Evolutionary conservation across 2,329 filamentous ascomycete genomes (phyloP), one percentile per base, ranked within the genome.

Genomic region (Arthrobotrys entomopaga): DNA sequence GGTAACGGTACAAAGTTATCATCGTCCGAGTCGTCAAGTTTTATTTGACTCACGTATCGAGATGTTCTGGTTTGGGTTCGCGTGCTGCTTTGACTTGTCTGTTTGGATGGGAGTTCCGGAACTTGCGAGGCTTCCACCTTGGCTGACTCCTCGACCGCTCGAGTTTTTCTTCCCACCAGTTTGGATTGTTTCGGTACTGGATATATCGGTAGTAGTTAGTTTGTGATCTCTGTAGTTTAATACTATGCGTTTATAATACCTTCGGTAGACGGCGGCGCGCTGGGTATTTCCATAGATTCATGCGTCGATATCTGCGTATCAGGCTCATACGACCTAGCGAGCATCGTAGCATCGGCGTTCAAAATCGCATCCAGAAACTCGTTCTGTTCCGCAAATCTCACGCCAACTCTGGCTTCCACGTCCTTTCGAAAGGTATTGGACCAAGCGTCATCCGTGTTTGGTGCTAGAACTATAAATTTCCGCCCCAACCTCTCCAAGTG

Each of bases 311-410:
- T 24, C 7, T 54, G 61, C 19, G 46, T 52, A 24, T 60, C 64
- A 0, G 58, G 82, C 76, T 90, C 85, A 1, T 96, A 85, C 4
- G 89, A 86, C 42, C 88, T 87, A 69, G 91, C 88, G 19, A 98
- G 84, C 49, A 87, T 85, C 71, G 86, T 87, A 5, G 92, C 87
- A 82, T 98, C 90, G 58, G 90, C 90, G n/a, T 85, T 88, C 26
- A 98, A 82, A 52, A 99, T 95, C 0, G 91, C 91, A 80, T 97
- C 92, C 1, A 99, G 85, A 76, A 99, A 96, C 78, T 97, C 93
- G 69, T 90, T 93, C 79, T 97, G 93, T 77, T 94, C 89, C 61
- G 97, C 89, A 1, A 93, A 89, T 2, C 92, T 88, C 80, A 96
- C 93, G 74, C 93, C 90, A 11, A 96, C 85, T 52, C 87, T 84